phyloP scores from a whole-genome alignment of 306 rosid genomes.

The Biancaea sappan region DNA sequence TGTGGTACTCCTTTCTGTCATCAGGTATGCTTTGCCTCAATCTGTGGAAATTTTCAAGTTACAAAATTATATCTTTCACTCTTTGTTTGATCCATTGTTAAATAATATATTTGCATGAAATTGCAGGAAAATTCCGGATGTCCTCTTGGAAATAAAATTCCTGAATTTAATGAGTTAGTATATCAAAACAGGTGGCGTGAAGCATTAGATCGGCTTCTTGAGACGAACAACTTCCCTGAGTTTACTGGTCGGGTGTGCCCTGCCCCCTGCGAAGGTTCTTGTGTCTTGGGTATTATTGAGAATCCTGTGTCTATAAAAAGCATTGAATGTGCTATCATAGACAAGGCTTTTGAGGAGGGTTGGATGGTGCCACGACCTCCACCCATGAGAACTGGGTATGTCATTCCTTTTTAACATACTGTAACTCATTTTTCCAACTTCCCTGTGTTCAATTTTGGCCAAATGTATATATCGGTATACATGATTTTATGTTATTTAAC shows the following conservation, averaged over 20 bases:
- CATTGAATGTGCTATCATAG: conserved; percentile 97
- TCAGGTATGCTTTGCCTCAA: conserved; percentile 57
- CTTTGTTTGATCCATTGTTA: background rate
- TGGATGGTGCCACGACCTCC: conserved; percentile 99
- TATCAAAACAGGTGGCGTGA: conserved; percentile 98
- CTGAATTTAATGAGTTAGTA: conserved; percentile 93
- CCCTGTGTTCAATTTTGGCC: background rate
- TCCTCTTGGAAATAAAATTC: conserved; percentile 98
- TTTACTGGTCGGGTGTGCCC: conserved; percentile 99
- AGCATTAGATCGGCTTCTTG: conserved; percentile 92
- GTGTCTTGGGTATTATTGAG: conserved; percentile 68
- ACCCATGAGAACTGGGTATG: conserved; percentile 79
- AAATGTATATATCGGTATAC: background rate
- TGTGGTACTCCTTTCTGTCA: conserved; percentile 99
- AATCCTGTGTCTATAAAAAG: conserved; percentile 92
- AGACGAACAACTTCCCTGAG: conserved; percentile 98
- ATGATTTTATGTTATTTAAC: background rate
- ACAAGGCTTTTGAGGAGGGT: conserved; percentile 98
- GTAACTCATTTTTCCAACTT: background rate
- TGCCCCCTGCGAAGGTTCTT: conserved; percentile 98
- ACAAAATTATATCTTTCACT: background rate
- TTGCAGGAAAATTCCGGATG: conserved; percentile 96
- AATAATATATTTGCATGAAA: conserved; percentile 17
- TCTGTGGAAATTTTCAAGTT: background rate
- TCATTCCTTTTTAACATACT: background rate